A percentile compares a stretch with the other conserved stretches of the same genome.
These are phyloP conservation scores for Vinca minor DNA, from an alignment of 257 asterid species.

Conservation along the genomic window DNA sequence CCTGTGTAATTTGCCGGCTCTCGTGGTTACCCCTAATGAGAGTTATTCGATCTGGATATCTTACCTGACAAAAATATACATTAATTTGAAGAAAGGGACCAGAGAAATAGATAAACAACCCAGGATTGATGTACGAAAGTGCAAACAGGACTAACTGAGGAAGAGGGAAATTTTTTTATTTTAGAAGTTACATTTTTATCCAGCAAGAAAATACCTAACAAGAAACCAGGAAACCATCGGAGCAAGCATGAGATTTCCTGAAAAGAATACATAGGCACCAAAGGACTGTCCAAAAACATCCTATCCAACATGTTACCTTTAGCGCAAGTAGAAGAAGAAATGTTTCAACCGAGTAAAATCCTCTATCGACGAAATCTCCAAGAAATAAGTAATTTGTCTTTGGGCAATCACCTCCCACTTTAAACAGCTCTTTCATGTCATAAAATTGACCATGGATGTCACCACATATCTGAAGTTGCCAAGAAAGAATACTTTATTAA, in stretches of 20 bases:
- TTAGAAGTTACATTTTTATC: background rate
- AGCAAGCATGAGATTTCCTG: background rate
- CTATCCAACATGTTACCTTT: constrained; percentile 57
- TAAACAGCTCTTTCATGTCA: constrained; percentile 97
- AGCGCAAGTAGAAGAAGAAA: constrained; percentile 89
- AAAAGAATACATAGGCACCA: background rate
- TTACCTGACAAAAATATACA: constrained; percentile 45
- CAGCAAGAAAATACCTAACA: background rate
- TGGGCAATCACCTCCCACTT: constrained; percentile 96
- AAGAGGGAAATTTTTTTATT: background rate
- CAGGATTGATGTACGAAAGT: too few species aligned
- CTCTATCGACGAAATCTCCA: constrained; percentile 96
- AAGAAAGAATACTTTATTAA: constrained; percentile 8
- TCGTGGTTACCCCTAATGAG: constrained; percentile 96
- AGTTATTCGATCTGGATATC: constrained; percentile 95
- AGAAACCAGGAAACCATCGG: background rate
- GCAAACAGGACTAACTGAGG: background rate
- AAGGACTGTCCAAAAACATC: too few species aligned
- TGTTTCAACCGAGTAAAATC: constrained; percentile 95
- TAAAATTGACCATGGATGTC: constrained; percentile 97
- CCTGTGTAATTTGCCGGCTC: constrained; percentile 99
- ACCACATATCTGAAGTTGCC: constrained; percentile 70
- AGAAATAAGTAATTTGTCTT: constrained; percentile 89
- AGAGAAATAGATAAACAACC: background rate
- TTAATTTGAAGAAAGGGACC: background rate